phyloP scores from a whole-genome alignment of 208 protist species.

The Trypanosoma lewisi region DNA sequence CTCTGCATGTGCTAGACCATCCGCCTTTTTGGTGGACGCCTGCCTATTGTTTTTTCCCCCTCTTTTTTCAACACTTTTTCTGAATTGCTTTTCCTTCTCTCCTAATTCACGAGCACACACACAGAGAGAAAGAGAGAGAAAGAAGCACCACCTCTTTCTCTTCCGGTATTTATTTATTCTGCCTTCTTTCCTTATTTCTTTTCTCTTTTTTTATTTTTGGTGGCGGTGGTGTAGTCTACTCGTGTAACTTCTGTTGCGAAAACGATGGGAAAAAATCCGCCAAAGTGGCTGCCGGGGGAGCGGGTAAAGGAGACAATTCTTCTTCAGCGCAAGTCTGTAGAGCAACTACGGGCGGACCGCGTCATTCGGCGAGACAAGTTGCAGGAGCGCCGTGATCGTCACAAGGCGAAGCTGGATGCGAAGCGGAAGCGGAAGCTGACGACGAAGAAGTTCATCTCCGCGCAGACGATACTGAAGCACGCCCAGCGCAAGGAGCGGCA shows the following conservation, averaged over 20 bases:
- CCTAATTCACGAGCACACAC: too few relatives aligned
- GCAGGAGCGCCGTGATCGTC: conserved; percentile 67
- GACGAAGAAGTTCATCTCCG: conserved; percentile 86
- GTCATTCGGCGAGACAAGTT: conserved; percentile 81
- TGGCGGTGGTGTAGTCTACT: neutral
- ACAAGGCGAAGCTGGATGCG: conserved; percentile 82
- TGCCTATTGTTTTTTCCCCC: neutral
- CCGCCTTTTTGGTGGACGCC: neutral
- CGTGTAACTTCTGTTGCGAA: conserved; percentile 1
- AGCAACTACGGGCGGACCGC: conserved; percentile 82
- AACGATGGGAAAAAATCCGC: conserved; percentile 81
- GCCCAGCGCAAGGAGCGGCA: conserved; percentile 75
- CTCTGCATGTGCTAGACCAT: neutral
- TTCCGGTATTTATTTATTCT: too few relatives aligned
- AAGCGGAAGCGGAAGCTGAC: conserved; percentile 83
- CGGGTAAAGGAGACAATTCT: conserved; percentile 92
- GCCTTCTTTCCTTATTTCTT: too few relatives aligned
- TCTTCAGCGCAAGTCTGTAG: conserved; percentile 87
- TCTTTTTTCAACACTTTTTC: too few relatives aligned
- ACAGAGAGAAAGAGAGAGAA: too few relatives aligned
- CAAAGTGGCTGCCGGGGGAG: conserved; percentile 88
- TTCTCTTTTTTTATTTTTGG: neutral
- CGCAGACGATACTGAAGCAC: conserved; percentile 84
- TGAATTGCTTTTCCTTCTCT: too few relatives aligned
- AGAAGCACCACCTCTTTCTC: too few relatives aligned